Evolutionary conservation across 2,329 filamentous ascomycete genomes (phyloP).

Genomic region (Phyllosticta capitalensis): DNA sequence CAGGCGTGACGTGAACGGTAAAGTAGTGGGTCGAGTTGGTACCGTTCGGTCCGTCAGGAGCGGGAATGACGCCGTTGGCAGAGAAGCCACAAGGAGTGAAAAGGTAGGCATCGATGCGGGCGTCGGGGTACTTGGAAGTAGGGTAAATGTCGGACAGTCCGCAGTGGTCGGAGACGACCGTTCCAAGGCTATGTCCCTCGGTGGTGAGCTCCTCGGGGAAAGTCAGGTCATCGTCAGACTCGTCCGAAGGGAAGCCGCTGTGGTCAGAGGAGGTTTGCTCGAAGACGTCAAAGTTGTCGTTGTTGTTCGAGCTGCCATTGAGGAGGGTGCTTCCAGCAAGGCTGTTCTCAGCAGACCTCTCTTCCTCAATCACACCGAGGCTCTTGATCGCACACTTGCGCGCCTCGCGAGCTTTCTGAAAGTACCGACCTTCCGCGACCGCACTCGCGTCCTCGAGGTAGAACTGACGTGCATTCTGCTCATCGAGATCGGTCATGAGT

Average conservation of each 20-base stretch:
- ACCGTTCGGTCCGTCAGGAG: conserved; percentile 42
- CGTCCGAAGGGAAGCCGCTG: conserved; percentile 47
- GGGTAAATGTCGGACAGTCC: conserved; percentile 87
- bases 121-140: conserved; percentile 76
- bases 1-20: conserved; percentile 95
- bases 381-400: conserved; percentile 51
- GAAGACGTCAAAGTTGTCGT: conserved; percentile 69
- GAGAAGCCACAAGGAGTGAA: conserved; percentile 97
- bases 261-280: conserved; percentile 60
- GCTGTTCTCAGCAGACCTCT: conserved; percentile 30
- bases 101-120: conserved; percentile 88
- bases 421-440: conserved; percentile 74
- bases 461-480: conserved; percentile 57
- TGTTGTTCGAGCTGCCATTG: conserved; percentile 20
- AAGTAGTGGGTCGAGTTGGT: conserved; percentile 64
- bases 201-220: conserved; percentile 71
- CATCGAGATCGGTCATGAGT: conserved; percentile 59
- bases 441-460: conserved; percentile 75
- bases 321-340: conserved; percentile 26
- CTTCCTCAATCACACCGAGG: conserved; percentile 50
- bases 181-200: conserved; percentile 87
- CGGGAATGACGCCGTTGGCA: conserved; percentile 88
- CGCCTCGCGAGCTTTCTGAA: conserved; percentile 55
- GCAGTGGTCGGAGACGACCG: conserved; percentile 81
- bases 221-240: conserved; percentile 38